phyloP scores from a whole-genome alignment of 1,284 basidiomycete species.

The Malassezia obtusa region DNA sequence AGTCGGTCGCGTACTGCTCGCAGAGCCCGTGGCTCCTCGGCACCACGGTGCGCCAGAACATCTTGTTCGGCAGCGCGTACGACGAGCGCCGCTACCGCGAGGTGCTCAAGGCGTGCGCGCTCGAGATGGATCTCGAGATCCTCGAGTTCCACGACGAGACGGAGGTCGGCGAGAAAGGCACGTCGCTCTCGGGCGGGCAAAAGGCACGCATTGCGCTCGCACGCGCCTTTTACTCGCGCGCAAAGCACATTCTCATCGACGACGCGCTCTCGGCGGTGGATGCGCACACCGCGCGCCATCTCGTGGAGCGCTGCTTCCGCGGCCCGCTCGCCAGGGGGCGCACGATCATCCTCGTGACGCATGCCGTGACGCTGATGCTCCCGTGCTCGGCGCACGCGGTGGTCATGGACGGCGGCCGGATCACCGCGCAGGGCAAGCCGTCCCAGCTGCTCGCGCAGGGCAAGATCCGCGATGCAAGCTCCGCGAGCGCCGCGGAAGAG shows the following conservation, averaged over 20 bases:
- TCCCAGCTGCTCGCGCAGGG: constrained; percentile 49
- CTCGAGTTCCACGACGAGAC: constrained; percentile 89
- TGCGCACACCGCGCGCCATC: constrained; percentile 69
- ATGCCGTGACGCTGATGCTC: constrained; percentile 68
- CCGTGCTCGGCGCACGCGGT: constrained; percentile 62
- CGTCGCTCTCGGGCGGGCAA: constrained; percentile 71
- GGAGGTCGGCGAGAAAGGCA: constrained; percentile 73
- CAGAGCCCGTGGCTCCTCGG: constrained; percentile 85
- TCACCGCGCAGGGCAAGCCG: constrained; percentile 61
- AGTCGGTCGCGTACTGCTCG: constrained; percentile 82
- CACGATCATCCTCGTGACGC: constrained; percentile 72
- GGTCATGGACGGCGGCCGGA: constrained; percentile 63
- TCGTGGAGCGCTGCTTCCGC: constrained; percentile 59
- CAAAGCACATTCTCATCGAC: constrained; percentile 73
- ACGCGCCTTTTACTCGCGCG: constrained; percentile 84
- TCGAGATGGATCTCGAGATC: constrained; percentile 72
- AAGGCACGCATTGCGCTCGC: constrained; percentile 67
- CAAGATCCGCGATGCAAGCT: not conserved
- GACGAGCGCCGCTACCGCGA: constrained; percentile 66
- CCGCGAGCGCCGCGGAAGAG: constrained; percentile 20
- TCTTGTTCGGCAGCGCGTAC: constrained; percentile 75
- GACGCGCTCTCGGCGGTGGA: constrained; percentile 84
- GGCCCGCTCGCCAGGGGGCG: constrained; percentile 60
- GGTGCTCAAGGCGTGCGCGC: constrained; percentile 69
- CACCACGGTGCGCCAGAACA: constrained; percentile 86